Evolutionary conservation across 73 alveolate genomes (phyloP), one percentile per base, ranked within the genome.

Genomic region (Strombidium stylifer): DNA sequence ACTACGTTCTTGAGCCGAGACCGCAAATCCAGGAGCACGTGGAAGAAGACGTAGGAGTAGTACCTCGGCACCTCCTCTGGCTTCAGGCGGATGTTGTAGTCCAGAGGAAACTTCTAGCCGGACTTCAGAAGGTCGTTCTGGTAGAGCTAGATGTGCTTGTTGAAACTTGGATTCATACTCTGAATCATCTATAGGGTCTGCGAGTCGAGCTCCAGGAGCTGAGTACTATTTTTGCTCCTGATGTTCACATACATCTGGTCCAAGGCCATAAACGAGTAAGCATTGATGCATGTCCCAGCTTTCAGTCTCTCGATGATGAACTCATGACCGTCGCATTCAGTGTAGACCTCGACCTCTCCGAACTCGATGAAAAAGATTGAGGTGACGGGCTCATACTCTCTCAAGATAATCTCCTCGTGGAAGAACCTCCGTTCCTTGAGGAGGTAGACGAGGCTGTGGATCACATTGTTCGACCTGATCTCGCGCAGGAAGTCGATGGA

Each of bases 291-390:
- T 0, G 87, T 62, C 0, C 81, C 87, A 25, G 50, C 49, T 35
- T 26, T 36, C 16, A 74, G 68, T 26, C 59, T 62, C 57, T 62
- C 87, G 26, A 74, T 32, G 16, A 64, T 48, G 40, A 74, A 74
- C 12, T 74, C 55, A 46, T 39, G 35, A 1, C 55, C 81, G 15
- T 74, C 87, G 28, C 61, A 62, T 18, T 5, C 16, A 21, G 75
- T 44, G 14, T 47, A 59, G 0, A 72, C 53, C 32, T 72, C 75
- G 7, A 72, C 69, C 10, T 23, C 35, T 8, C 87, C 87, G 16
- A 51, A 60, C 37, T 57, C 25, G 15, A 74, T 40, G 20, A 74
- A 44, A 31, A 19, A 32, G 42, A 74, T 6, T 0, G 80, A 26
- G 16, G 14, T 23, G 30, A 50, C 61, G 16, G 14, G 41, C 28